Conservation (phyloP, 164 flowering plant genomes). For the Tinospora cordifolia region DNA sequence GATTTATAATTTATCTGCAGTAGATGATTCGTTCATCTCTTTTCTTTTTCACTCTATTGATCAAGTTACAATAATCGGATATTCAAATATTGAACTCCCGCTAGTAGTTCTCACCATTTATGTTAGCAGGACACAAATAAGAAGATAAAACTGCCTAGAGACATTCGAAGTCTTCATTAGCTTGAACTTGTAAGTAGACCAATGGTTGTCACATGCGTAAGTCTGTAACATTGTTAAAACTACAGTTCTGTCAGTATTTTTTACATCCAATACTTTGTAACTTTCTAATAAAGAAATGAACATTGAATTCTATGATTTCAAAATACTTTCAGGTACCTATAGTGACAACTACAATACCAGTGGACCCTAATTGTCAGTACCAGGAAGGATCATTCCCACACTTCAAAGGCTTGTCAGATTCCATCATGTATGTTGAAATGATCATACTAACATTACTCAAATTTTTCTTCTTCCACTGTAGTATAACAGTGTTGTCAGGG, state of each 20-base stretch:
- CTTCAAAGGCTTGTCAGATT: slow-evolving; percentile 79
- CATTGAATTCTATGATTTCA: no score
- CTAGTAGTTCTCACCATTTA: no score
- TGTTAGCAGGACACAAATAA: no score
- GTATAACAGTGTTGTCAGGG: neutral
- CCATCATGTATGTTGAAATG: slow-evolving; percentile 54
- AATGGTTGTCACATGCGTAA: neutral
- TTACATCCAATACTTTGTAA: no score
- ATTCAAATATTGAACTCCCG: no score
- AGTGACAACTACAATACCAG: slow-evolving; percentile 73
- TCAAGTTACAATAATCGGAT: no score
- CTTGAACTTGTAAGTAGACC: slow-evolving; percentile 77
- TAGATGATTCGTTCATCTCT: neutral
- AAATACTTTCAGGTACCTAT: slow-evolving; percentile 70
- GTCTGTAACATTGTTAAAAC: no score
- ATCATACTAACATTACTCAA: neutral
- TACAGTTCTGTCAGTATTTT: no score
- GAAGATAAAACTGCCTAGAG: slow-evolving; percentile 68
- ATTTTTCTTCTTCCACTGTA: neutral
- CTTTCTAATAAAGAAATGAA: no score
- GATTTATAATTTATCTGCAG: slow-evolving; percentile 14
- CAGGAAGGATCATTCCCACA: slow-evolving; percentile 83
- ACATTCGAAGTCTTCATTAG: slow-evolving; percentile 66
- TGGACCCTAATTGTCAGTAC: slow-evolving; percentile 80
- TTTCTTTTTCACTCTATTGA: neutral